Evolutionary conservation across 2,329 filamentous ascomycete genomes (phyloP).

Genomic region (Hymenoscyphus fraxineus): DNA sequence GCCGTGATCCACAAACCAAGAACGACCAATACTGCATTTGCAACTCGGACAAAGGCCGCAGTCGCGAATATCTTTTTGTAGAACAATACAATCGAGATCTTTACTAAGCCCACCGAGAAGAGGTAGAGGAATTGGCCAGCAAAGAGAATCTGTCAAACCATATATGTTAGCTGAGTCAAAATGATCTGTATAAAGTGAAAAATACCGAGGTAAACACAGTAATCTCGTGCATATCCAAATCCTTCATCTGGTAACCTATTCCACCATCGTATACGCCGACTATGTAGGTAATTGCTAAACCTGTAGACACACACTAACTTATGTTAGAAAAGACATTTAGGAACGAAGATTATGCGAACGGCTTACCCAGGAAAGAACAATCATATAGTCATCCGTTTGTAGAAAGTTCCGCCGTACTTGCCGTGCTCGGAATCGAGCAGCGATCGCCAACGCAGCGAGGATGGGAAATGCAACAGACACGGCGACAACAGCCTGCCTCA

Average conservation of each 20-base stretch:
- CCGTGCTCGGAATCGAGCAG: neutral
- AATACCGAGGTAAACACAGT: neutral
- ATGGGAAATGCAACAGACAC: neutral
- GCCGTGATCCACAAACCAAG: neutral
- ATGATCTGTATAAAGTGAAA: neutral
- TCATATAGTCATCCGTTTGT: neutral
- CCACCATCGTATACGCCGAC: neutral
- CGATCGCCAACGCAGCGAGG: neutral
- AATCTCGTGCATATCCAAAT: neutral
- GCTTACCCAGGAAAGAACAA: neutral
- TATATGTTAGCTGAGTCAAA: neutral
- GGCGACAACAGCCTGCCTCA: neutral
- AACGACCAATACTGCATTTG: neutral
- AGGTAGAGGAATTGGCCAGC: conserved; percentile 6
- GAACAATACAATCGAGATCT: conserved; percentile 6
- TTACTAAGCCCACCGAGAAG: conserved; percentile 5
- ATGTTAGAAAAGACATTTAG: neutral
- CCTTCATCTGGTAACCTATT: neutral
- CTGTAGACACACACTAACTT: neutral
- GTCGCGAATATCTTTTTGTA: conserved; percentile 1
- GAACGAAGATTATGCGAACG: neutral
- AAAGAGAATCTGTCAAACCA: conserved; percentile 2
- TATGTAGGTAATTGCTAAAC: neutral
- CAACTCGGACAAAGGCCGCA: neutral
- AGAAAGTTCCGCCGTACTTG: neutral